Evolutionary conservation across 768 basidiomycete species (phyloP).

Genomic region (Cystobasidium ongulense): DNA sequence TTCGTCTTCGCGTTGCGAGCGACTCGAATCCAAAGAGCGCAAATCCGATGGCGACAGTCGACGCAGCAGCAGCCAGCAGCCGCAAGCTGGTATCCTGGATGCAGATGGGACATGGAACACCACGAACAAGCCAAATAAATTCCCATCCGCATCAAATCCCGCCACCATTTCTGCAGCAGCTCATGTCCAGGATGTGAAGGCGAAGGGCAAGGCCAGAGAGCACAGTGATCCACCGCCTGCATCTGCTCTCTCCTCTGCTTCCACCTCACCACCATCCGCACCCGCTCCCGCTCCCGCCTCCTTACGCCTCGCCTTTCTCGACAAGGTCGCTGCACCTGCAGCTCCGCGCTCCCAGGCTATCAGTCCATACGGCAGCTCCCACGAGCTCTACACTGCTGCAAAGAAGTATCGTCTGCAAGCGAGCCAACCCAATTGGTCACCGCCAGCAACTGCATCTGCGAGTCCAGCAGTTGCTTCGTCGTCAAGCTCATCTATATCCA

Average conservation of each 20-base stretch:
- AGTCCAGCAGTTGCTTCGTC: neutral
- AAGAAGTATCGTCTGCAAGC: neutral
- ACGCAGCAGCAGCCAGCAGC: too few relatives aligned
- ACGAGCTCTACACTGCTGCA: neutral
- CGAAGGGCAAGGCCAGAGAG: neutral
- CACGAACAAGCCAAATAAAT: too few relatives aligned
- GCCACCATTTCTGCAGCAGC: neutral
- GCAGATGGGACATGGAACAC: too few relatives aligned
- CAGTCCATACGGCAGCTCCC: neutral
- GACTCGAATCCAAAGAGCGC: too few relatives aligned
- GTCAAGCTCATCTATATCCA: too few relatives aligned
- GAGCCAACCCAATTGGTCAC: neutral
- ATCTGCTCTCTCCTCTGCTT: neutral
- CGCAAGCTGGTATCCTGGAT: too few relatives aligned
- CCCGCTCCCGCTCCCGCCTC: neutral
- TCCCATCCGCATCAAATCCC: constrained; percentile 8
- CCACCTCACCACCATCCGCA: neutral
- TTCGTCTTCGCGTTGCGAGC: too few relatives aligned
- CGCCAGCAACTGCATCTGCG: neutral
- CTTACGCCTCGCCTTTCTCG: neutral
- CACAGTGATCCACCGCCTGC: neutral
- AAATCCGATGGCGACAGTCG: too few relatives aligned
- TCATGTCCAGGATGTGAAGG: neutral
- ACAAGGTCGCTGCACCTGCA: neutral
- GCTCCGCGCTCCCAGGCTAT: neutral